A percentile compares a stretch with the other conserved stretches of the same genome.
phyloP scores from a whole-genome alignment of 106 monocot genomes.

The Dioscorea zingiberensis region DNA sequence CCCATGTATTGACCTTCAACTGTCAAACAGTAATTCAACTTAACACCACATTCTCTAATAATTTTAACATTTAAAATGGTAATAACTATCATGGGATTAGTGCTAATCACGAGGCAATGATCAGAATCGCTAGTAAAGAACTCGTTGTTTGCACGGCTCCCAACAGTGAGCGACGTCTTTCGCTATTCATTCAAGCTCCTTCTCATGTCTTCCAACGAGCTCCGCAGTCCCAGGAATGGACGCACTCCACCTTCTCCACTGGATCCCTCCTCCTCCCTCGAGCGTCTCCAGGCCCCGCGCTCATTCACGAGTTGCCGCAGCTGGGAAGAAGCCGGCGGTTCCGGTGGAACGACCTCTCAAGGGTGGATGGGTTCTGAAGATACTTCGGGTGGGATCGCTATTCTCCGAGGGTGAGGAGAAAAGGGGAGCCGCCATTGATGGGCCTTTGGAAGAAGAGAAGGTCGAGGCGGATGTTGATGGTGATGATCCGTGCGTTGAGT shows the following conservation, averaged over 20 bases:
- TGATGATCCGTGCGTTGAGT: slow-evolving; percentile 9
- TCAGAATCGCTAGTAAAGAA: no score
- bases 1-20: slow-evolving; percentile 11
- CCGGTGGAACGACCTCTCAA: neutral
- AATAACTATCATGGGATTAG: no score
- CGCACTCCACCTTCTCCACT: neutral
- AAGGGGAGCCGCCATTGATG: neutral
- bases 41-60: no score
- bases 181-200: neutral
- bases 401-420: slow-evolving; percentile 7
- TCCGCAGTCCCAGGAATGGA: neutral
- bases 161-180: neutral
- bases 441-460: neutral
- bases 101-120: no score
- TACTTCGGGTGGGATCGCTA: slow-evolving; percentile 23
- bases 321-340: neutral
- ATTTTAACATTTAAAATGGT: no score
- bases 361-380: slow-evolving; percentile 40
- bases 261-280: neutral
- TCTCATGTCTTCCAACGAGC: neutral
- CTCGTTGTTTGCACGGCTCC: neutral
- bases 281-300: neutral
- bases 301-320: neutral
- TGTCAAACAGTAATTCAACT: no score
- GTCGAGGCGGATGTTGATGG: neutral